A percentile compares a stretch with the other conserved stretches of the same genome.
phyloP scores from a whole-genome alignment of 352 stramenopile species.

The Phytophthora hibernalis region DNA sequence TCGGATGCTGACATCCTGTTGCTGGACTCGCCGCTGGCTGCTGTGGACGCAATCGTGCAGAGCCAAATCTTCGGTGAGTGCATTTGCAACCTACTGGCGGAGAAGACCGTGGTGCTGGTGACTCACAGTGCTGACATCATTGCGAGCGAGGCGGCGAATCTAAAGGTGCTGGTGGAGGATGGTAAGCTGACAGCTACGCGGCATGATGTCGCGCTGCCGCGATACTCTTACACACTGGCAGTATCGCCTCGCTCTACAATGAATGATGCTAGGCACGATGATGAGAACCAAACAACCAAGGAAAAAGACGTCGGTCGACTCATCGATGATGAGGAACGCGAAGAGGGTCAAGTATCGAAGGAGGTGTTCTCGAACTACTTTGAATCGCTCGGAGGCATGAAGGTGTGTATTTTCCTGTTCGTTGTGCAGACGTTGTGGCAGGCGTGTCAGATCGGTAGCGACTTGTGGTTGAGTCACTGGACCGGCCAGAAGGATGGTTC shows the following conservation, averaged over 20 bases:
- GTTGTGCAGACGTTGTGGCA: conserved; percentile 42
- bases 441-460: conserved; percentile 41
- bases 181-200: conserved; percentile 29
- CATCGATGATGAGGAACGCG: conserved; percentile 52
- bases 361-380: conserved; percentile 55
- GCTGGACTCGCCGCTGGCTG: conserved; percentile 92
- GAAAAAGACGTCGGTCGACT: conserved; percentile 27
- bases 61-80: conserved; percentile 85
- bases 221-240: conserved; percentile 20
- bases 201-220: conserved; percentile 20
- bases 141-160: conserved; percentile 34
- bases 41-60: conserved; percentile 94
- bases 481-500: conserved; percentile 34
- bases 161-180: conserved; percentile 40
- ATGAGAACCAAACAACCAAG: background rate
- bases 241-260: no score
- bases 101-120: conserved; percentile 88
- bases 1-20: conserved; percentile 72
- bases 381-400: conserved; percentile 40
- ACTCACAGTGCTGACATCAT: conserved; percentile 83
- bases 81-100: conserved; percentile 38
- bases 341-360: conserved; percentile 51
- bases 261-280: conserved; percentile 14
- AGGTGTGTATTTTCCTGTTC: conserved; percentile 29
- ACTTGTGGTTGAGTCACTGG: conserved; percentile 52